Evolutionary conservation across 2,329 filamentous ascomycete genomes (phyloP).

Genomic region (Neopestalotiopsis sp.): DNA sequence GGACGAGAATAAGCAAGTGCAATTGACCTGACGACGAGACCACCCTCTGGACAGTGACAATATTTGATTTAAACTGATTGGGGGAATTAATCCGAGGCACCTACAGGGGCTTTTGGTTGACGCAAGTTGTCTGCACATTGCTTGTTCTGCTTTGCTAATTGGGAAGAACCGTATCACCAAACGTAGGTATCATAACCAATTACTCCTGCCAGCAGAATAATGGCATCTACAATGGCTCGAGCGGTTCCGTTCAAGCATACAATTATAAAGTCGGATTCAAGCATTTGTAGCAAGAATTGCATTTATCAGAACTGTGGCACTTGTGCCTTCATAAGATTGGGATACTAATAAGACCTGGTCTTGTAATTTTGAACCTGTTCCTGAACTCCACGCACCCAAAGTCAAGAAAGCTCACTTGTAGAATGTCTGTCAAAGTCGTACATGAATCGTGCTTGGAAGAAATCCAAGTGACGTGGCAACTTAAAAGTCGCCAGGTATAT

Average conservation of each 20-base stretch:
- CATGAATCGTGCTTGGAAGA: not conserved
- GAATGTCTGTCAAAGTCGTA: not conserved
- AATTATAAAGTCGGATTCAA: not conserved
- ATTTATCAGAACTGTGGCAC: too few relatives aligned
- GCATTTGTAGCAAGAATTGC: not conserved
- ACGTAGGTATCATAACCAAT: too few relatives aligned
- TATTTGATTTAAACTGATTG: not conserved
- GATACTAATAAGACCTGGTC: conserved; percentile 3
- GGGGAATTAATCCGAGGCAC: not conserved
- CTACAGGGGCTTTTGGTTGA: not conserved
- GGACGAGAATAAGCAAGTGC: not conserved
- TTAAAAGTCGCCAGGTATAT: not conserved
- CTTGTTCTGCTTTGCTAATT: not conserved
- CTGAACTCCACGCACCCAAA: conserved; percentile 14
- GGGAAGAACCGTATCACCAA: too few relatives aligned
- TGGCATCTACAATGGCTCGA: not conserved
- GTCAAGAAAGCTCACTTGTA: not conserved
- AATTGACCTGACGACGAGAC: not conserved
- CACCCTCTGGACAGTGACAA: not conserved
- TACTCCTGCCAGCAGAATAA: too few relatives aligned
- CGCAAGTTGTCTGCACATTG: not conserved
- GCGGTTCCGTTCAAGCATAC: not conserved
- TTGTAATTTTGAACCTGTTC: not conserved
- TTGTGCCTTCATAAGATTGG: not conserved
- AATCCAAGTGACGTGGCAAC: not conserved